Base-by-base conservation (phyloP, 371 early-diverging fungal species). In the Mortierella sp. region DNA sequence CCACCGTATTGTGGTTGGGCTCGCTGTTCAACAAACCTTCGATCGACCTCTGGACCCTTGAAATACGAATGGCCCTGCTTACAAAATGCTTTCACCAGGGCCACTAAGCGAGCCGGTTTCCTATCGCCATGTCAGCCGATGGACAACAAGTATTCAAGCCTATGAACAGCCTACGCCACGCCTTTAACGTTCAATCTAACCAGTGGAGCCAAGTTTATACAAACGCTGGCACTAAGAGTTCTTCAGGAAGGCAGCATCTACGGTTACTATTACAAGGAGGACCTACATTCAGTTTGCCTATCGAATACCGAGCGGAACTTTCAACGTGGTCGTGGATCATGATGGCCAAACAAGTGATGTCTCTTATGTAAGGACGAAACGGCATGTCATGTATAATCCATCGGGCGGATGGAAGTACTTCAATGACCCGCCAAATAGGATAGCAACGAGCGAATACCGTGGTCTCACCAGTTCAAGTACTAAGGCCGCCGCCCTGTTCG, bases 401-500 rank as follows among this genome's bases (percentile, higher is more conserved):
- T 54, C 53, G 1, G 19, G 3, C 24, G 27, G 19, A 18, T 16
- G 42, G 3, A 58, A 61, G 60, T 3, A 16, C 26, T 7, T 38
- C 14, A 14, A 8, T 7, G 10, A 39, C 39, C 8, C 39, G 7
- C 8, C 39, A 39, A 39, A 8, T 39, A 59, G 66, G 14, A 16
- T 26, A 24, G 38, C 50, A 7, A 47, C 63, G 0, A 4, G 38
- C 4, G 61, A 55, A 18, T 41, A 54, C 21, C 61, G 67, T 67
- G 54, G 60, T 59, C 34, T 38, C 67, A 0, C 61, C 62, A 55
- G 61, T 24, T 28, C 27, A n/a, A 62, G 68, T 24, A 2, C 50
- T 24, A 68, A 61, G 47, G n/a, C n/a, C n/a, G 52, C 57, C 45
- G 38, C 61, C 26, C 43, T 68, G 18, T 68, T 52, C 47, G 68